These are phyloP conservation scores for Hygrophorus russula DNA, from an alignment of 768 basidiomycete genomes.

Conservation along the genomic window DNA sequence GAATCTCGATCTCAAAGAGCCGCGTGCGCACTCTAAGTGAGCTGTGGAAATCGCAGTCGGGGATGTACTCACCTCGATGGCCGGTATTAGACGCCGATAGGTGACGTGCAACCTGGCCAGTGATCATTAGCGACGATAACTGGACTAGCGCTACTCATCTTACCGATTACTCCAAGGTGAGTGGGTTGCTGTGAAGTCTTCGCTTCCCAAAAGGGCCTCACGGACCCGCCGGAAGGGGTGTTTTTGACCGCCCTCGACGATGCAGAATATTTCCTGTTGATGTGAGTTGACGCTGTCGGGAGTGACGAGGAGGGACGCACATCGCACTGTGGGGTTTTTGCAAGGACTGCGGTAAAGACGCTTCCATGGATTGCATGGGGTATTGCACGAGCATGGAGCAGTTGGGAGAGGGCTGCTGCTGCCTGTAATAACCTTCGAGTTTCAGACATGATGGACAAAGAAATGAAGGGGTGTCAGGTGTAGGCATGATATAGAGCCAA, in stretches of 20 bases:
- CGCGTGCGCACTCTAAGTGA: constrained; percentile 4
- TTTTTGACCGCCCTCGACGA: constrained; percentile 63
- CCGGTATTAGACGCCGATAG: constrained; percentile 66
- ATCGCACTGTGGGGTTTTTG: constrained; percentile 54
- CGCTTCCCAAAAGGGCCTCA: constrained; percentile 55
- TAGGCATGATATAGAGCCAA: constrained; percentile 38
- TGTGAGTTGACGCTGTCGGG: background rate
- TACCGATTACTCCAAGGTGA: constrained; percentile 87
- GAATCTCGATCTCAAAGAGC: constrained; percentile 58
- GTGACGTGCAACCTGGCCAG: constrained; percentile 54
- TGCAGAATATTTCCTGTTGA: constrained; percentile 69
- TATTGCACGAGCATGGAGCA: constrained; percentile 44
- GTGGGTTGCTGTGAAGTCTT: constrained; percentile 53
- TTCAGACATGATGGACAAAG: constrained; percentile 45
- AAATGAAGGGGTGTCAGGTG: constrained; percentile 23
- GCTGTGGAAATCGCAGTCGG: constrained; percentile 5
- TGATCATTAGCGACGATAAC: constrained; percentile 7
- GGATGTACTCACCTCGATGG: constrained; percentile 52
- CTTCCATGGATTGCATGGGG: constrained; percentile 80
- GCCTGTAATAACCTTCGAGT: constrained; percentile 69
- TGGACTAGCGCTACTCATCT: constrained; percentile 8
- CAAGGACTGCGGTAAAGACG: constrained; percentile 57
- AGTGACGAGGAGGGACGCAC: constrained; percentile 27
- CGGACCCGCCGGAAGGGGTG: constrained; percentile 77
- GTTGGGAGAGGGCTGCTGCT: constrained; percentile 58